These are phyloP conservation scores for Miscanthus lutarioriparius DNA, from an alignment of 176 grass and related monocot species.

Conservation along the genomic window DNA sequence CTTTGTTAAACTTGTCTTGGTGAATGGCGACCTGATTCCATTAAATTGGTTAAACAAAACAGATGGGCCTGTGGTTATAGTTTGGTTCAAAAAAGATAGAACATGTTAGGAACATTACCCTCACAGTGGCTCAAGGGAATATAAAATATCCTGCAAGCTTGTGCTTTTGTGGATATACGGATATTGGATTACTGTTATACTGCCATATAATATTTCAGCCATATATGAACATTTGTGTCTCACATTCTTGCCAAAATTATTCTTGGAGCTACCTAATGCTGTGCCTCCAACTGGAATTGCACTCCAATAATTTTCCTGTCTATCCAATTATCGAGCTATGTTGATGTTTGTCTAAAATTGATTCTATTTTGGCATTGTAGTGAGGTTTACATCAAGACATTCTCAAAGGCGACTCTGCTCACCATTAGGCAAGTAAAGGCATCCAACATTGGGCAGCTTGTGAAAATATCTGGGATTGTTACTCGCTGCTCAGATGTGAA, in stretches of 20 bases:
- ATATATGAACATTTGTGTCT: neutral
- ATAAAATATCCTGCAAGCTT: neutral
- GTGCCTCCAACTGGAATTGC: neutral
- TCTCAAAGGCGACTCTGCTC: slow-evolving; percentile 71
- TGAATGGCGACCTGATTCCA: neutral
- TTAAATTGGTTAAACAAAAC: neutral
- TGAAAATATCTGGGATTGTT: slow-evolving; percentile 96
- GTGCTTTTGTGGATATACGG: slow-evolving; percentile 1
- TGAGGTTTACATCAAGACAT: slow-evolving; percentile 95
- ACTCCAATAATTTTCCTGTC: neutral
- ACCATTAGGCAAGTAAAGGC: slow-evolving; percentile 96
- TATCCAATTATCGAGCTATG: neutral
- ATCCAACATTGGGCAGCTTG: slow-evolving; percentile 97
- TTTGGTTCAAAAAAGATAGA: neutral
- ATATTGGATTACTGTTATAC: neutral
- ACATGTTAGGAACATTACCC: neutral
- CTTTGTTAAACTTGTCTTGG: neutral
- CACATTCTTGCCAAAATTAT: neutral
- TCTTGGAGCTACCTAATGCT: no score
- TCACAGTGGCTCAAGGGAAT: neutral
- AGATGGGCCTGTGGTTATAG: neutral
- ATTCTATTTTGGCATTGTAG: slow-evolving; percentile 45
- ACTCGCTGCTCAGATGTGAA: slow-evolving; percentile 98
- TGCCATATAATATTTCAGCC: neutral
- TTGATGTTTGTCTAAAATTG: slow-evolving; percentile 22